These are phyloP conservation scores for Dothistroma septosporum DNA, from an alignment of 2,329 filamentous ascomycete genomes.

Conservation along the genomic window DNA sequence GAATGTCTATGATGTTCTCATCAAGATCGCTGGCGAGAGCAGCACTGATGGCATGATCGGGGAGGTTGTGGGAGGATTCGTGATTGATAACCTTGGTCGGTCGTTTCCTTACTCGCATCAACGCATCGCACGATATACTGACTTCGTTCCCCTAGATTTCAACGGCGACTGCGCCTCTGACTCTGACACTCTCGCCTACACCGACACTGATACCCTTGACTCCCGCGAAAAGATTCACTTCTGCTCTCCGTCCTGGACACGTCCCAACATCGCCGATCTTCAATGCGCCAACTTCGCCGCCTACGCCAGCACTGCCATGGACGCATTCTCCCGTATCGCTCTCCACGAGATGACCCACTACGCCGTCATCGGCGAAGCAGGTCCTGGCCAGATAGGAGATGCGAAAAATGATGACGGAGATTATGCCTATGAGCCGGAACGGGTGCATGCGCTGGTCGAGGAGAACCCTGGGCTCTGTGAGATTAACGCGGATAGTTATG, in stretches of 20 bases:
- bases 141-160: conserved; percentile 7
- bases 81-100: conserved; percentile 18
- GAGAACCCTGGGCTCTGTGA: conserved; percentile 12
- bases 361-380: conserved; percentile 12
- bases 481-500: conserved; percentile 22
- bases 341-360: conserved; percentile 22
- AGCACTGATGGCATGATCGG: conserved; percentile 13
- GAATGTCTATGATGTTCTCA: conserved; percentile 12
- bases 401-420: conserved; percentile 10
- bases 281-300: conserved; percentile 13
- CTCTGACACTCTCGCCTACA: conserved; percentile 18
- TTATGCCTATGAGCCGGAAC: conserved; percentile 12
- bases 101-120: background rate
- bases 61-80: conserved; percentile 14
- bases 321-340: conserved; percentile 17
- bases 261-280: conserved; percentile 6
- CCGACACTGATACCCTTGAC: conserved; percentile 14
- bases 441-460: conserved; percentile 18
- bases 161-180: conserved; percentile 2
- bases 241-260: conserved; percentile 13
- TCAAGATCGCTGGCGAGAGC: conserved; percentile 13
- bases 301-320: conserved; percentile 18
- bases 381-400: conserved; percentile 12
- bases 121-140: background rate
- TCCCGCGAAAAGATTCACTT: conserved; percentile 21